Base-by-base conservation (phyloP, 805 yeast genomes). In the Metschnikowia peoriensis region DNA sequence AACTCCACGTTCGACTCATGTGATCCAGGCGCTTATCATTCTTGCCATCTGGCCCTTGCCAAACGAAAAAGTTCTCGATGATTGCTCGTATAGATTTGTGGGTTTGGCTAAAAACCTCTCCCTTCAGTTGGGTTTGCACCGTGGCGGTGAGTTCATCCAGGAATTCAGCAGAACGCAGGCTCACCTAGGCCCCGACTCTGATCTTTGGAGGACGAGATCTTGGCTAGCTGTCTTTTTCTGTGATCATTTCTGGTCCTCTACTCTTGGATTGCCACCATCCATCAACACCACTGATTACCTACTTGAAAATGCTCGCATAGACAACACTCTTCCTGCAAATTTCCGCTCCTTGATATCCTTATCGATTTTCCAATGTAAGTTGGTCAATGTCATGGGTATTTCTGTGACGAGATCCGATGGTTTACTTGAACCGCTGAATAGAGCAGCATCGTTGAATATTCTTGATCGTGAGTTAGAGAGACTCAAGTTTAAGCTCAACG, bases 1-100 rank as follows among this genome's bases (percentile, higher is more conserved):
- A 52, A 92, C 97, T 0, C 97, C 97, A 2, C 78, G 97, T 64
- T 88, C 96, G 2, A 89, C 97, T 0, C 97, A 92, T 66, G 92
- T 92, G 39, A 89, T 92, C 7, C 97, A 92, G 65, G 96, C 97
- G 0, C 73, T 92, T 39, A 71, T 92, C 28, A 86, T 92, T n/a
- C 73, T 92, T 29, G 83, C 92, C 29, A 83, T 84, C 14, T 92
- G 97, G 97, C 97, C 97, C 0, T 68, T 92, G 43, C 97, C 97
- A 0, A 91, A 91, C 63, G 92, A 88, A 63, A 92, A 91, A 63
- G 93, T 92, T 16, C 74, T 92, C 53, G 97, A 92, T 69, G 97
- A 92, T 65, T 86, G 94, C 64, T 87, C 96, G 2, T 91, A 89
- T 62, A 77, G 97, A 62, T 92, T 90, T 68, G 84, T 89, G 15